Evolutionary conservation across 768 basidiomycete genomes (phyloP), one percentile per base, ranked within the genome.

Genomic region (Rickenella mellea): DNA sequence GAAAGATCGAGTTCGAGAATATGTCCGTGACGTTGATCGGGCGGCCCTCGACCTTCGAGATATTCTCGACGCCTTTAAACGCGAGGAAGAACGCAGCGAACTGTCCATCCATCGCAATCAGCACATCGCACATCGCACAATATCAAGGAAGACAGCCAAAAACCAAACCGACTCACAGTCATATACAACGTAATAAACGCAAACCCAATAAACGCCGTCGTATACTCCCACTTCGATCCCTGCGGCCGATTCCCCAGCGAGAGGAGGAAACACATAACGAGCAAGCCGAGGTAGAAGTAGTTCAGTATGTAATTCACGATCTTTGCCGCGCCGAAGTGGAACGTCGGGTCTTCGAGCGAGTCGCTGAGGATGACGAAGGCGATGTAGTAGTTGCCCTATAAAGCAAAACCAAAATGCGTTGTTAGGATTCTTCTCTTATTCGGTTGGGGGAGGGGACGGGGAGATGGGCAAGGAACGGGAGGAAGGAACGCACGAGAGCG

Each of bases 101-200:
- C 86, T 90, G 48, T 32, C 38, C 17, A 21, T 30, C 42, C 7
- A 41, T 11, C 39, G 49, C 45, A 19, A 53, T 37, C 17, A 33
- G 26, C 37, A 40, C 46, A 19, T 12, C 21, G 20, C 15, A 27
- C 24, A 27, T 12, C 7, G 19, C 26, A 25, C 43, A 31, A 37
- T 40, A 10, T 17, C 25, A 37, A 46, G 26, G 29, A 6, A 17
- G 33, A 9, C 15, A 14, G n/a, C n/a, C n/a, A n/a, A n/a, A n/a
- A n/a, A n/a, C n/a, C n/a, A 52, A 31, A n/a, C 25, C 14, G 25
- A 57, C 76, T 19, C 39, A 89, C 83, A 40, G 91, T 89, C 94
- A 99, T 98, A 56, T 98, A 98, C n/a, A 91, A 59, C 25, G 94
- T 98, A 49, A 99, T 79, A 19, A 94, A 4, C 3, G 74, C 90